Conservation (phyloP, 495 filamentous ascomycete species). For the Neurospora sublineolata region DNA sequence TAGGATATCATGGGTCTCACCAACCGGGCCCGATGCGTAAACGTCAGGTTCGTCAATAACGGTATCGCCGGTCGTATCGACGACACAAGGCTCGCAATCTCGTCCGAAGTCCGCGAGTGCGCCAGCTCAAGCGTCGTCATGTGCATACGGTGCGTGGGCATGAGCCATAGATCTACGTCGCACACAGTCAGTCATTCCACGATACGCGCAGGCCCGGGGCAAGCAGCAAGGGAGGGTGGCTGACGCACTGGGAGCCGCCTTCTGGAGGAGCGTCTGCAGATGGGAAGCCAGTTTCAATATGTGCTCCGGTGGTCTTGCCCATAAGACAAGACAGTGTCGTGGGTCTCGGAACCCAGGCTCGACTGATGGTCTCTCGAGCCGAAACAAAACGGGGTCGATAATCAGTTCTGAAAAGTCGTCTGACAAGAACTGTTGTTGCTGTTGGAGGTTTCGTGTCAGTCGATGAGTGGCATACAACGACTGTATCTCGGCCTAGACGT, state of each 20-base stretch:
- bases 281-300: constrained; percentile 51
- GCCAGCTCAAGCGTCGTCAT: constrained; percentile 76
- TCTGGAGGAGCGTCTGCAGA: constrained; percentile 54
- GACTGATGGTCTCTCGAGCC: constrained; percentile 46
- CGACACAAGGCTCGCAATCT: constrained; percentile 49
- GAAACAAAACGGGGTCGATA: constrained; percentile 63
- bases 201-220: not conserved
- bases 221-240: not conserved
- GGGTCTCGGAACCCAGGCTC: constrained; percentile 59
- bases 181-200: constrained; percentile 3
- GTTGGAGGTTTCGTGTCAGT: constrained; percentile 56
- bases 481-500: constrained; percentile 54
- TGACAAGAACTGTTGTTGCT: constrained; percentile 54
- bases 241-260: constrained; percentile 49
- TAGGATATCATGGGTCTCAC: constrained; percentile 75
- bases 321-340: constrained; percentile 74
- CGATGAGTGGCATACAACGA: constrained; percentile 62
- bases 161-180: constrained; percentile 65
- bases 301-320: constrained; percentile 68
- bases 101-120: constrained; percentile 50
- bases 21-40: constrained; percentile 53
- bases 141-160: constrained; percentile 66
- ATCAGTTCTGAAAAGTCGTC: constrained; percentile 57
- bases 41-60: constrained; percentile 50
- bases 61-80: constrained; percentile 36